A percentile compares a stretch with the other conserved stretches of the same genome.
These are phyloP conservation scores for Aspergillus terreus DNA, from an alignment of 2,329 filamentous ascomycete genomes.

Conservation along the genomic window DNA sequence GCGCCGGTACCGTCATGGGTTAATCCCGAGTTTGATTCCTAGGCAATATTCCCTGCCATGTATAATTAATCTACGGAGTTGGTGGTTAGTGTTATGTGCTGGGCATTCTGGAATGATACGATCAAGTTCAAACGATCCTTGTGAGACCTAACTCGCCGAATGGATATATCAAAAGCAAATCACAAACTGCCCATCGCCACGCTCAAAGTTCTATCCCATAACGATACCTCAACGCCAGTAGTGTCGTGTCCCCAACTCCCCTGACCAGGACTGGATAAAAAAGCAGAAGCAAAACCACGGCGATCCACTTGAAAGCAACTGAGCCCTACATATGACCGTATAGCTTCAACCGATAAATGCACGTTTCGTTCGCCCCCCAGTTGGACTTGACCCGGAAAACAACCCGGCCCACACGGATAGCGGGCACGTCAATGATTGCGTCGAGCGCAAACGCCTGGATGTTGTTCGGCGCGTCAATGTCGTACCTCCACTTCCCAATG, in stretches of 20 bases:
- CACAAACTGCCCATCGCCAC: background rate
- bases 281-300: background rate
- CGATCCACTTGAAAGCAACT: background rate
- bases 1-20: slow-evolving; percentile 43
- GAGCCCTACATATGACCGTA: slow-evolving; percentile 33
- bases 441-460: slow-evolving; percentile 39
- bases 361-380: slow-evolving; percentile 43
- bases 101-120: background rate
- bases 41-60: background rate
- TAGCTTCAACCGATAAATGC: slow-evolving; percentile 45
- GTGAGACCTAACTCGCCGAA: background rate
- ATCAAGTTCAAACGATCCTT: background rate
- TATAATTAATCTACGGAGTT: background rate
- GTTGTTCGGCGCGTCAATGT: slow-evolving; percentile 30
- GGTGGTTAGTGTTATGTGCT: background rate
- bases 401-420: slow-evolving; percentile 35
- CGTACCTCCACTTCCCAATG: slow-evolving; percentile 38
- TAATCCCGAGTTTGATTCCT: slow-evolving; percentile 40
- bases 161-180: background rate
- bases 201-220: background rate
- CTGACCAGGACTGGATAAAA: background rate
- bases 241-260: no score
- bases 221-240: no score
- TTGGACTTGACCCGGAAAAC: slow-evolving; percentile 42
- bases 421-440: slow-evolving; percentile 33